Percentiles rank a stretch among this genome's conserved stretches.
These are phyloP conservation scores for Withania somnifera DNA, from an alignment of 305 asterid genomes.

Conservation along the genomic window DNA sequence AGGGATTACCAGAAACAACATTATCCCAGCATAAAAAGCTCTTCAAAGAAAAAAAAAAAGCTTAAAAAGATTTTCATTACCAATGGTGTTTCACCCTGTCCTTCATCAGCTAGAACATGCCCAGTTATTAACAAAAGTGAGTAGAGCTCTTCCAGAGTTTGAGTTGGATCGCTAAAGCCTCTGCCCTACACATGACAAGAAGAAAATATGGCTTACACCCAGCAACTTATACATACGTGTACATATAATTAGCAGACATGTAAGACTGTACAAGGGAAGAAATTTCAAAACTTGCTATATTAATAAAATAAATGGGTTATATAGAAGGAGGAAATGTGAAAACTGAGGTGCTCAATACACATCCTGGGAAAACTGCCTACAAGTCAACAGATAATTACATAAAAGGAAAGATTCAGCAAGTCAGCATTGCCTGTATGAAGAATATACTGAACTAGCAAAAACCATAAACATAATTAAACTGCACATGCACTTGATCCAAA, in stretches of 20 bases:
- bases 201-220: not conserved
- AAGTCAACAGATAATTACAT: not conserved
- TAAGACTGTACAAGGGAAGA: not conserved
- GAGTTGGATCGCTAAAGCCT: conserved; percentile 74
- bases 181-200: conserved; percentile 52
- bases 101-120: conserved; percentile 95
- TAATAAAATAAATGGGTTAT: not conserved
- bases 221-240: not conserved
- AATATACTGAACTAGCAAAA: not conserved
- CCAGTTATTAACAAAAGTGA: conserved; percentile 85
- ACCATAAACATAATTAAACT: not conserved
- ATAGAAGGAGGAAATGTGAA: not conserved
- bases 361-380: not conserved
- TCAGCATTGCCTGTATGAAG: not conserved
- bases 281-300: not conserved
- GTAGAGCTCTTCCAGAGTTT: conserved; percentile 88
- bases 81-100: conserved; percentile 88
- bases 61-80: conserved; percentile 26
- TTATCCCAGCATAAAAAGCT: not conserved
- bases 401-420: not conserved
- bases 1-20: not conserved
- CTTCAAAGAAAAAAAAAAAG: not conserved
- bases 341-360: not conserved
- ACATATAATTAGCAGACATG: not conserved
- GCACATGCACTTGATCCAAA: not conserved